Evolutionary conservation across 1,284 basidiomycete genomes (phyloP).

Genomic region (Sanghuangporus baumii): DNA sequence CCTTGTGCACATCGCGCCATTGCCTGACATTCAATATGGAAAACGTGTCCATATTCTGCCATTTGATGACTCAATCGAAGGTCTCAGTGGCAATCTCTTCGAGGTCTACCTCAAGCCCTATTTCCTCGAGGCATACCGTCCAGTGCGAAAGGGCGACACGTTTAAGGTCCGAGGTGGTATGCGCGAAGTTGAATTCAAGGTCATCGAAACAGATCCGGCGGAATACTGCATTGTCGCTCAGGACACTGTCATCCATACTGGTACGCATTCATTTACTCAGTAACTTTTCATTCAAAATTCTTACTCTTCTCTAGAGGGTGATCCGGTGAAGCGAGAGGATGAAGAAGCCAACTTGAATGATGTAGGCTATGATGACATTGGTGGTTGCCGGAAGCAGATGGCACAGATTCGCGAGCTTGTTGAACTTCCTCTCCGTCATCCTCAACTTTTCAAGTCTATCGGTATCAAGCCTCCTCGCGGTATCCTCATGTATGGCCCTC

Average conservation of each 20-base stretch:
- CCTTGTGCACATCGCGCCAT: conserved; percentile 92
- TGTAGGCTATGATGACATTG: conserved; percentile 99
- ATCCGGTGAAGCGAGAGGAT: conserved; percentile 97
- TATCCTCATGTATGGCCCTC: conserved; percentile 95
- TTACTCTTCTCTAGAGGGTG: conserved; percentile 66
- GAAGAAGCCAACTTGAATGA: conserved; percentile 96
- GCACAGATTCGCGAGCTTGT: conserved; percentile 99
- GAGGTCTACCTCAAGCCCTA: conserved; percentile 99
- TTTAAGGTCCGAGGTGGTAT: conserved; percentile 98
- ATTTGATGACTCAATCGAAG: conserved; percentile 98
- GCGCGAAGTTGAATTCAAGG: conserved; percentile 99
- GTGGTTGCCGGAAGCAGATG: conserved; percentile 99
- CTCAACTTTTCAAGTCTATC: conserved; percentile 99
- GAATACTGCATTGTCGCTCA: conserved; percentile 97
- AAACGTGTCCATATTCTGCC: conserved; percentile 97
- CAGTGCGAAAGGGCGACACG: conserved; percentile 94
- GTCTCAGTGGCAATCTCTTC: conserved; percentile 96
- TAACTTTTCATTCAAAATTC: conserved; percentile 22
- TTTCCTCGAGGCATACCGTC: conserved; percentile 98
- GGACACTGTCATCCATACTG: conserved; percentile 94
- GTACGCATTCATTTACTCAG: conserved; percentile 31
- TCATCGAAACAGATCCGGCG: conserved; percentile 90
- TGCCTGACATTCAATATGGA: conserved; percentile 98
- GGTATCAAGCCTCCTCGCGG: conserved; percentile 99
- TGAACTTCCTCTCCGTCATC: conserved; percentile 95